phyloP scores from a whole-genome alignment of 2,329 filamentous ascomycete genomes.

The Aspergillus calidoustus region DNA sequence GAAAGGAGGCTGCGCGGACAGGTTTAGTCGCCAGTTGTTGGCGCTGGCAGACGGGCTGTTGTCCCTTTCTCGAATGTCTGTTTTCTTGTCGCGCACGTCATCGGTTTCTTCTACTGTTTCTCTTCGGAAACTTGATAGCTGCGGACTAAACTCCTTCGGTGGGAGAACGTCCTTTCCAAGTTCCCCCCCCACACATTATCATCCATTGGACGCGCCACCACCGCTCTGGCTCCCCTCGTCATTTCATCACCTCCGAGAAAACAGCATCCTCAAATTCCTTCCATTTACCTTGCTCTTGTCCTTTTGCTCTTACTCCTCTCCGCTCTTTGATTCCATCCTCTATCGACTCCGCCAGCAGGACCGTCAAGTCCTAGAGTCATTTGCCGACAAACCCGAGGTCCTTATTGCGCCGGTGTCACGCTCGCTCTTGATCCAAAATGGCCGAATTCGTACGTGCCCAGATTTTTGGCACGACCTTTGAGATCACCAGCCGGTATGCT shows the following conservation, averaged over 20 bases:
- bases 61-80: conserved; percentile 26
- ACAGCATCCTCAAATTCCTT: conserved; percentile 22
- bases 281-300: conserved; percentile 3
- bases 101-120: conserved; percentile 35
- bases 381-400: not conserved
- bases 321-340: conserved; percentile 18
- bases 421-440: conserved; percentile 64
- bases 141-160: conserved; percentile 17
- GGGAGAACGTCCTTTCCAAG: conserved; percentile 12
- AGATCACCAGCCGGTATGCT: conserved; percentile 93
- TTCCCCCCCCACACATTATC: conserved; percentile 35
- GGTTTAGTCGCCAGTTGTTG: not conserved
- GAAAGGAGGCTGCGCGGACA: conserved; percentile 19
- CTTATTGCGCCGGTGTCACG: conserved; percentile 17
- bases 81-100: conserved; percentile 36
- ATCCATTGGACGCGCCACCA: conserved; percentile 27
- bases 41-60: conserved; percentile 6
- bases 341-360: not conserved
- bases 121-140: conserved; percentile 23
- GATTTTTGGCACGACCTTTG: conserved; percentile 99
- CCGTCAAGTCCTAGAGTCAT: conserved; percentile 1
- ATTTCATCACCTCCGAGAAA: conserved; percentile 21
- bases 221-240: conserved; percentile 26
- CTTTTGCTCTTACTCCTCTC: not conserved
- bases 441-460: conserved; percentile 99